phyloP scores from a whole-genome alignment of 495 filamentous ascomycete genomes.

The Pyrenopolyporus hunteri region DNA sequence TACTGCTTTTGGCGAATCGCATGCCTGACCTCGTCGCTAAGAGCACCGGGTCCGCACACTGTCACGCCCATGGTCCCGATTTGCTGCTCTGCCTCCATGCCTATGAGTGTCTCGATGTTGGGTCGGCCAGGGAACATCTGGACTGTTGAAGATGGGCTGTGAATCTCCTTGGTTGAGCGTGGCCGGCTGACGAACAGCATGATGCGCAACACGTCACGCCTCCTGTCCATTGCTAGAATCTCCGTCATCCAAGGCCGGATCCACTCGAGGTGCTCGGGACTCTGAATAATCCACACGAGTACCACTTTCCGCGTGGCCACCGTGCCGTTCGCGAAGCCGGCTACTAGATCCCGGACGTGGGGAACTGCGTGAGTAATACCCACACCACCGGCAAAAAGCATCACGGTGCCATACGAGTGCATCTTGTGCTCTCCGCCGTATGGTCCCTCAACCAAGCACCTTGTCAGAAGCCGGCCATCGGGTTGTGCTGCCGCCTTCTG shows the following conservation, averaged over 20 bases:
- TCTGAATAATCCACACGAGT: slow-evolving; percentile 90
- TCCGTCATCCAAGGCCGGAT: slow-evolving; percentile 94
- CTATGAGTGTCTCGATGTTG: slow-evolving; percentile 71
- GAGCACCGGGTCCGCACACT: slow-evolving; percentile 87
- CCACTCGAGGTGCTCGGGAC: slow-evolving; percentile 89
- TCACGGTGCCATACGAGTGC: slow-evolving; percentile 80
- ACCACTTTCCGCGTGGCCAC: slow-evolving; percentile 80
- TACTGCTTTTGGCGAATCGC: slow-evolving; percentile 71
- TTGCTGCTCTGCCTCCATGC: slow-evolving; percentile 75
- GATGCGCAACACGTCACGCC: slow-evolving; percentile 81
- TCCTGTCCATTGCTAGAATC: slow-evolving; percentile 81
- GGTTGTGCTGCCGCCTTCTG: slow-evolving; percentile 66
- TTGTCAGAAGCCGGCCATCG: slow-evolving; percentile 63
- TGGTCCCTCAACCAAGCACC: slow-evolving; percentile 78
- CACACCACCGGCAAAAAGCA: slow-evolving; percentile 86
- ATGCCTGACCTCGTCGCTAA: slow-evolving; percentile 83
- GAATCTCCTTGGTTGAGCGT: slow-evolving; percentile 76
- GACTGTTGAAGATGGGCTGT: slow-evolving; percentile 79
- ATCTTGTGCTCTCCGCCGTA: slow-evolving; percentile 74
- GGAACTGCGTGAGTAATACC: slow-evolving; percentile 89
- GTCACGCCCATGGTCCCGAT: slow-evolving; percentile 84
- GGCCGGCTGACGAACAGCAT: slow-evolving; percentile 91
- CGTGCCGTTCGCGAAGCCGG: slow-evolving; percentile 68
- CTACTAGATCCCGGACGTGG: slow-evolving; percentile 75
- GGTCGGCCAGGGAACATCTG: slow-evolving; percentile 85